Evolutionary conservation across 176 grass and related monocot species (phyloP).

Genomic region (Tillandsia fasciculata): DNA sequence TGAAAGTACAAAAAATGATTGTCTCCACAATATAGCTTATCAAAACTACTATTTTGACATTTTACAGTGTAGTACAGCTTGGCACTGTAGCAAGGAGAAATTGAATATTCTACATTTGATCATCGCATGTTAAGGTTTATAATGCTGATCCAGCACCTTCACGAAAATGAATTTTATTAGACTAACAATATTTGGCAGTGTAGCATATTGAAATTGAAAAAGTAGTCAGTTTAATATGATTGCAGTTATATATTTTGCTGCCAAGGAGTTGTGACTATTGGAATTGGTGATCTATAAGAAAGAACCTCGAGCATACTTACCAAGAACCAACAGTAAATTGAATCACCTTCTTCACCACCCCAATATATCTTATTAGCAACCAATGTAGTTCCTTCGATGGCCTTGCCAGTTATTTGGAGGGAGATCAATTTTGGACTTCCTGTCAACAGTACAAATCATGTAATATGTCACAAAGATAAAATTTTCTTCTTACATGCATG

Average conservation of each 20-base stretch:
- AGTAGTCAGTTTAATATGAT: not conserved
- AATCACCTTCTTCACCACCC: constrained; percentile 95
- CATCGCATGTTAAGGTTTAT: too few relatives aligned
- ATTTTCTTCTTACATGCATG: constrained; percentile 2
- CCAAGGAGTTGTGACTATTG: not conserved
- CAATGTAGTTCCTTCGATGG: constrained; percentile 57
- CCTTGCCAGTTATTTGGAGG: constrained; percentile 55
- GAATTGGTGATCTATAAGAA: constrained; percentile 3
- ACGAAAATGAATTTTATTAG: too few relatives aligned
- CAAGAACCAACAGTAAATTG: constrained; percentile 71
- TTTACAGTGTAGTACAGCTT: too few relatives aligned
- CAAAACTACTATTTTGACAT: too few relatives aligned
- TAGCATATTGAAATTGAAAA: not conserved
- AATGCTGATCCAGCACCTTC: too few relatives aligned
- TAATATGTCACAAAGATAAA: constrained; percentile 7
- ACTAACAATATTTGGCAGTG: not conserved
- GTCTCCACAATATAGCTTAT: too few relatives aligned
- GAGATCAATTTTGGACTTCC: constrained; percentile 63
- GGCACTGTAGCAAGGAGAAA: too few relatives aligned
- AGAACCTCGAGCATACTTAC: constrained; percentile 34
- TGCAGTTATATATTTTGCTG: not conserved
- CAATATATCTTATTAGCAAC: constrained; percentile 75
- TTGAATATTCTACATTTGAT: too few relatives aligned
- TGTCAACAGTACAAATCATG: constrained; percentile 31
- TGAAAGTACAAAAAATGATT: too few relatives aligned